These are phyloP conservation scores for Ulota crispa DNA, from an alignment of 225 moss, liverwort and hornwort genomes.

Conservation along the genomic window DNA sequence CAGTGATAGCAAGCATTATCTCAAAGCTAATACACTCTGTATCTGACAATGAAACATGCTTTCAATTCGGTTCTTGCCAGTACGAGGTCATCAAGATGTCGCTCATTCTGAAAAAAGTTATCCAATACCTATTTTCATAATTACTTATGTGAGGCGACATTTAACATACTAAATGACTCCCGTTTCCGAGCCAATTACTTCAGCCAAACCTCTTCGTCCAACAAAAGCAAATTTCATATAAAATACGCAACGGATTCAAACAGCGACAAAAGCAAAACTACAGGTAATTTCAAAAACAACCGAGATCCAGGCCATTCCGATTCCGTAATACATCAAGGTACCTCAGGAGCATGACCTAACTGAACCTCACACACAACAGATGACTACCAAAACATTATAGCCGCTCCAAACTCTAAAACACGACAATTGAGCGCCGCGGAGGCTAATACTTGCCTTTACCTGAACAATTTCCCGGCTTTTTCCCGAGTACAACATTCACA, in stretches of 20 bases:
- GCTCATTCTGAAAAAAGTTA: not conserved
- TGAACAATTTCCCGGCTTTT: not conserved
- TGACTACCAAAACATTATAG: not conserved
- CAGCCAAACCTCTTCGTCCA: not conserved
- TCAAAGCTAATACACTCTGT: not conserved
- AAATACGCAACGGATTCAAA: not conserved
- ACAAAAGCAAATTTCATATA: not conserved
- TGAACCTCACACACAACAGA: not conserved
- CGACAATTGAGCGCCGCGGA: not conserved
- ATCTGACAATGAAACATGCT: not conserved
- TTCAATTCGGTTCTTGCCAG: not conserved
- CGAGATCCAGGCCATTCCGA: not conserved
- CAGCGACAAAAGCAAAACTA: not conserved
- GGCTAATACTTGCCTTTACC: not conserved
- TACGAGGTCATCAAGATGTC: not conserved
- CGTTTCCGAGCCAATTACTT: not conserved
- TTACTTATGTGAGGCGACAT: not conserved
- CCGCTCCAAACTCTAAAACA: not conserved
- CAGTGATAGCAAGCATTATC: not conserved
- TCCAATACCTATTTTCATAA: not conserved
- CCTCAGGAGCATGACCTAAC: conserved; percentile 1
- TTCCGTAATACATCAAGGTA: not conserved
- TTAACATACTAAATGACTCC: not conserved
- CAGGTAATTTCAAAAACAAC: not conserved
- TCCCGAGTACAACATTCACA: not conserved